Evolutionary conservation across 2,329 filamentous ascomycete genomes (phyloP).

Genomic region (Phialocephala subalpina): DNA sequence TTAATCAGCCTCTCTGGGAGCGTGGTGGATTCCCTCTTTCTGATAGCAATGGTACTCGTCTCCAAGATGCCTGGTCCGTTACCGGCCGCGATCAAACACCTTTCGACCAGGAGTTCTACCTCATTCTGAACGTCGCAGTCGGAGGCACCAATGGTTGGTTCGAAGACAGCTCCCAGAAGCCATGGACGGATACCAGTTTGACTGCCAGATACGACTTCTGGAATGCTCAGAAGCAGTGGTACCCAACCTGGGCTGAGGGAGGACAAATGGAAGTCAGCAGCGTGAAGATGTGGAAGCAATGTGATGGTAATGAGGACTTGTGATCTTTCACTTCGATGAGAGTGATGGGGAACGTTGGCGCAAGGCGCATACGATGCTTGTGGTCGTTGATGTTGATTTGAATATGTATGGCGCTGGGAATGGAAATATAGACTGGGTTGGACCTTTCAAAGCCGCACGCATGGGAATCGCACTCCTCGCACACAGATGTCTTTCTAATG

Average conservation of each 20-base stretch:
- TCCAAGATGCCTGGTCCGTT: slow-evolving; percentile 69
- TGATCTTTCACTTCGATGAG: not conserved
- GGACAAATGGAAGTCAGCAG: slow-evolving; percentile 74
- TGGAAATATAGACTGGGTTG: slow-evolving; percentile 18
- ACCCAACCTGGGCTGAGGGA: slow-evolving; percentile 73
- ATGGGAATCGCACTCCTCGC: not conserved
- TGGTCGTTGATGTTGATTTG: slow-evolving; percentile 4
- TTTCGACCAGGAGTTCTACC: slow-evolving; percentile 79
- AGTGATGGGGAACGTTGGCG: not conserved
- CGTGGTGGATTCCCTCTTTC: slow-evolving; percentile 72
- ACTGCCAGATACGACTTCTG: slow-evolving; percentile 81
- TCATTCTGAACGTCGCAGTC: slow-evolving; percentile 79
- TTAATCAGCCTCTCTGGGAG: slow-evolving; percentile 72
- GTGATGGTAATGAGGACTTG: slow-evolving; percentile 61
- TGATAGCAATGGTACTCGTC: slow-evolving; percentile 69
- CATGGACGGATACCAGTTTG: slow-evolving; percentile 75
- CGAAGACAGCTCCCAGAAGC: slow-evolving; percentile 76
- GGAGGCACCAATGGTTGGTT: slow-evolving; percentile 88
- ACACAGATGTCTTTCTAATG: not conserved
- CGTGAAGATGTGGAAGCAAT: slow-evolving; percentile 77
- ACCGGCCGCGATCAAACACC: slow-evolving; percentile 70
- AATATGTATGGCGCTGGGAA: slow-evolving; percentile 9
- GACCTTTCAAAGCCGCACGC: not conserved
- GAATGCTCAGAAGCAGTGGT: slow-evolving; percentile 70
- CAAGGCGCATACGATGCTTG: slow-evolving; percentile 14